Conservation (phyloP, 75 land plant species). For the Picea glauca region DNA sequence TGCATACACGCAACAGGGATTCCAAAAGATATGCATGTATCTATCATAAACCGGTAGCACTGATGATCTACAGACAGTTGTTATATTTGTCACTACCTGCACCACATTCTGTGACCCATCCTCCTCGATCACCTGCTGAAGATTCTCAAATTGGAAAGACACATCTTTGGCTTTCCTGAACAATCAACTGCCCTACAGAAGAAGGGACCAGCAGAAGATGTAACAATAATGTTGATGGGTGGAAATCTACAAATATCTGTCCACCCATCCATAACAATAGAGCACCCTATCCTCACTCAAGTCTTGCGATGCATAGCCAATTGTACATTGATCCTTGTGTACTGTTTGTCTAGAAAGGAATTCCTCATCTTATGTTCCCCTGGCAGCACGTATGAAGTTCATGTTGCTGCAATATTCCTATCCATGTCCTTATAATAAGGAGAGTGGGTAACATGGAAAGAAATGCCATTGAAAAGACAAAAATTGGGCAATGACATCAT, state of each 20-base stretch:
- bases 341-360: not conserved
- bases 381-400: not conserved
- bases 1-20: not conserved
- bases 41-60: not conserved
- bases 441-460: not conserved
- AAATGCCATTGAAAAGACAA: not conserved
- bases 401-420: not conserved
- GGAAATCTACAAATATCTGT: not conserved
- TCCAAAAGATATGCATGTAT: not conserved
- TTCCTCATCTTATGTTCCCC: not conserved
- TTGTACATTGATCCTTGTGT: not conserved
- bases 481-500: not conserved
- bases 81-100: not conserved
- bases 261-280: not conserved
- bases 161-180: not conserved
- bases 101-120: not conserved
- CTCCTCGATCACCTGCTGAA: not conserved
- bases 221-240: not conserved
- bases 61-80: not conserved
- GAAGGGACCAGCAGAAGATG: not conserved
- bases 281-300: too few relatives aligned
- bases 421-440: not conserved
- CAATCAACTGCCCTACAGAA: not conserved
- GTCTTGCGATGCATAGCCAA: too few relatives aligned
- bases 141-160: not conserved